A percentile compares a stretch with the other conserved stretches of the same genome.
Conservation (phyloP, 257 asterid species). For the Penstemon barbatus region DNA sequence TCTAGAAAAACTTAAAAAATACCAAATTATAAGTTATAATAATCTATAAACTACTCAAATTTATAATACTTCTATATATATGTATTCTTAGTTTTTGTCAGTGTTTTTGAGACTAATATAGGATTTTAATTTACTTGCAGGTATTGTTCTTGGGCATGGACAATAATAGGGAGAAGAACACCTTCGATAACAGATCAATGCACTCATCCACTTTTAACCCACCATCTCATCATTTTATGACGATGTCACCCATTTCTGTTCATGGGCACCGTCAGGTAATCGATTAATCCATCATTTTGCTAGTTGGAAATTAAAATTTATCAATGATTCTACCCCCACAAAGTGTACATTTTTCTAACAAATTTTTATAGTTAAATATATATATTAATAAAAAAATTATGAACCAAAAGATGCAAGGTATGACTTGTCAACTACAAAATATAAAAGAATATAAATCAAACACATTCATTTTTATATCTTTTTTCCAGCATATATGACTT, state of each 20-base stretch:
- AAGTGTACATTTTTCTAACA: neutral
- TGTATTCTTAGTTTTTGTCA: neutral
- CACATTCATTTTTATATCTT: neutral
- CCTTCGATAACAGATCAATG: constrained; percentile 19
- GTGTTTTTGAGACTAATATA: neutral
- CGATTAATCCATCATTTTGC: neutral
- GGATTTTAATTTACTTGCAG: too few species aligned
- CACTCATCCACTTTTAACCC: constrained; percentile 16
- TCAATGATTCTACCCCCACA: too few species aligned
- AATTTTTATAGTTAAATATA: neutral
- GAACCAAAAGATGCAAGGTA: too few species aligned
- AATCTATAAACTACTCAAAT: too few species aligned
- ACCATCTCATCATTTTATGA: constrained; percentile 29
- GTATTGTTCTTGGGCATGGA: neutral
- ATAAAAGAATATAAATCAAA: too few species aligned
- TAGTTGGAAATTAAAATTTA: neutral
- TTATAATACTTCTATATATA: too few species aligned
- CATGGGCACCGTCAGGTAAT: constrained; percentile 29
- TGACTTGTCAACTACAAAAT: too few species aligned
- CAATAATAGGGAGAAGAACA: constrained; percentile 1
- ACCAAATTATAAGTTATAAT: too few species aligned
- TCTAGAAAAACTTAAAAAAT: too few species aligned
- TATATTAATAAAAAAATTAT: constrained; percentile 12
- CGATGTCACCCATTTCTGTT: constrained; percentile 3
- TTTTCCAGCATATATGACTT: neutral